Conservation (phyloP, 2,329 filamentous ascomycete species). For the Phaeosphaeriaceae sp. region DNA sequence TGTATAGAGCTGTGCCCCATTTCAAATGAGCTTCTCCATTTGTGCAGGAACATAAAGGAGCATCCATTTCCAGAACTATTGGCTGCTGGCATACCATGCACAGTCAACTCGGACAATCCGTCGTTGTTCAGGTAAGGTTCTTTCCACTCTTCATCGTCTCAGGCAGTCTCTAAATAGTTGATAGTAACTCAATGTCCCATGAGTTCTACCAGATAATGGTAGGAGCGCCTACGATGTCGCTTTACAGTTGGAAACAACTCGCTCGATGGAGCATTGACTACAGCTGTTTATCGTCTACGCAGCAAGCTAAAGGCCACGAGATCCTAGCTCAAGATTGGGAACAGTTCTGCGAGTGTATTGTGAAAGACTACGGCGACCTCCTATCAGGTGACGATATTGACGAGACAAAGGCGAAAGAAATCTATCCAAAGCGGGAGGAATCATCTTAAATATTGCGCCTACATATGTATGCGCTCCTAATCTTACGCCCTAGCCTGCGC, state of each 20-base stretch:
- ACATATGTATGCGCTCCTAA: not conserved
- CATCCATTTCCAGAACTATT: conserved; percentile 72
- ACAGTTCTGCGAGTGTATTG: conserved; percentile 62
- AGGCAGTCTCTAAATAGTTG: conserved; percentile 7
- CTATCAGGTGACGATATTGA: conserved; percentile 12
- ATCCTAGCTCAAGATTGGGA: conserved; percentile 66
- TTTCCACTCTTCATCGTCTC: too few species aligned
- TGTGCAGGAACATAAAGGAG: conserved; percentile 69
- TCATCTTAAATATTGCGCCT: not conserved
- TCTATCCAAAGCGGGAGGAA: conserved; percentile 1
- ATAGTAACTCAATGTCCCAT: conserved; percentile 72
- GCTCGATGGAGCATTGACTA: conserved; percentile 55
- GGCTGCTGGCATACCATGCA: conserved; percentile 76
- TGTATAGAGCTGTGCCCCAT: conserved; percentile 80
- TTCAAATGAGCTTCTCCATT: conserved; percentile 75
- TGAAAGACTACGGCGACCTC: conserved; percentile 45
- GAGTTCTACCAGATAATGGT: conserved; percentile 81
- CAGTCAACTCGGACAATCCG: conserved; percentile 76
- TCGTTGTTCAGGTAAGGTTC: conserved; percentile 67
- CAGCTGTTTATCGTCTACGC: conserved; percentile 47
- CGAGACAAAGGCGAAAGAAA: conserved; percentile 9
- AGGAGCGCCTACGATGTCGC: conserved; percentile 68
- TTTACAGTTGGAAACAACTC: conserved; percentile 74
- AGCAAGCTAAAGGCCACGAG: conserved; percentile 48
- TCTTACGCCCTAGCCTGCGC: not conserved